Base-by-base conservation (phyloP, 2,329 filamentous ascomycete genomes). In the Alternaria sp. region DNA sequence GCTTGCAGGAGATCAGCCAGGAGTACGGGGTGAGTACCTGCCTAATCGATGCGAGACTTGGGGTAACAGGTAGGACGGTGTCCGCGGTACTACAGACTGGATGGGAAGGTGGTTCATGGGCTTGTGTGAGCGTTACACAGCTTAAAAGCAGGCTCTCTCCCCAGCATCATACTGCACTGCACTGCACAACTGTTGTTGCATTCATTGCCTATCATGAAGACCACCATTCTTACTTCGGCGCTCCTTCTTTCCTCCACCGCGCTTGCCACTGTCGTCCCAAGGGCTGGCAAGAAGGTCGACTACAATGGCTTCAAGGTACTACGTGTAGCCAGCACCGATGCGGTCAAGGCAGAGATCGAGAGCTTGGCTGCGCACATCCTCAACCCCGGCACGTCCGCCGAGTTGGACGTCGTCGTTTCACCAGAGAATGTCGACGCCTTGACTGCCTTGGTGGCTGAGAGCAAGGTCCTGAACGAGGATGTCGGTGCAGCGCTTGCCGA, bases 231-330 rank as follows among this genome's bases (percentile, higher is more conserved):
- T 63, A 65, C 72, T 54, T 71, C 71, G 4, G 70, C 70, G 15
- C 67, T 77, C 56, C 67, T 78, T 45, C 59, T 69, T 45, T 58
- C 55, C 20, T 71, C 73, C 15, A 63, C 69, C 2, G 68, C 67
- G n/a, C 58, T 75, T n/a, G 70, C 66, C 18, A 67, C 65, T 21
- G 73, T 69, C 9, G 73, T 78, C 15, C 73, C 75, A 37, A 66
- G 68, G 44, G 69, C 67, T 46, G 69, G 65, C 18, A 65, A 76
- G 62, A 77, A 78, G 64, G 66, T 79, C 55, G 75, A 79, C 61
- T 80, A 80, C 65, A 73, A 67, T 64, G 77, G 77, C 63, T 79
- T 76, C 72, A 79, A 78, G 66, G 72, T 78, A 14, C 59, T 80
- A 15, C 76, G 78, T 43, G 58, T 80, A 28, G 51, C 63, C 12